Conservation (phyloP, 73 alveolate genomes). For the Paramecium primaurelia region DNA sequence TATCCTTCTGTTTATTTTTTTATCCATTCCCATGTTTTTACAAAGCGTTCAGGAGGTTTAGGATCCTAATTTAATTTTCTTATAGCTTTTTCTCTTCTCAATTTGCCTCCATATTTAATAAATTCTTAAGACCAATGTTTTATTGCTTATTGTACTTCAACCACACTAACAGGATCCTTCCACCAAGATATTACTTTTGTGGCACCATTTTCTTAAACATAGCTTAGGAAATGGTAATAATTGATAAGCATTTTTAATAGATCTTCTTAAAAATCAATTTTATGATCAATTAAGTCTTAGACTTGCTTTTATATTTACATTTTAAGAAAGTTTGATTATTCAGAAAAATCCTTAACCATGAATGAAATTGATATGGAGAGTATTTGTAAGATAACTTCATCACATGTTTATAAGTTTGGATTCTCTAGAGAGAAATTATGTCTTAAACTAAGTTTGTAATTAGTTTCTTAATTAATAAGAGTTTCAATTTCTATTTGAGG, state of each 20-base stretch:
- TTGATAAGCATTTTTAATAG: neutral
- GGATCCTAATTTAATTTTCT: neutral
- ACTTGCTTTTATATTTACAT: neutral
- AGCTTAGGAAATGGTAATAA: neutral
- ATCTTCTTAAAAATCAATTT: neutral
- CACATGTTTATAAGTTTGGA: neutral
- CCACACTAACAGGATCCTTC: neutral
- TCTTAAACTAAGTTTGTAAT: neutral
- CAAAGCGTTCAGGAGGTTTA: neutral
- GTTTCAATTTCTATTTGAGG: neutral
- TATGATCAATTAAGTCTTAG: neutral
- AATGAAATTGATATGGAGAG: neutral
- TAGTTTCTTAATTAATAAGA: neutral
- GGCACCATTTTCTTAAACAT: neutral
- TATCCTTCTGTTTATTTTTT: neutral
- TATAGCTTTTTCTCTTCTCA: neutral
- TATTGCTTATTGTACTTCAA: neutral
- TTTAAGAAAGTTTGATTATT: neutral
- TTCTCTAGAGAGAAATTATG: neutral
- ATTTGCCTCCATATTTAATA: neutral
- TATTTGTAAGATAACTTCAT: neutral
- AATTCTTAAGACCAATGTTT: neutral
- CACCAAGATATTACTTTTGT: neutral
- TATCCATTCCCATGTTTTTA: constrained; percentile 20
- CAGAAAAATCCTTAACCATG: neutral